Evolutionary conservation across 352 stramenopile species (phyloP).

Genomic region (Phytophthora hybrid): DNA sequence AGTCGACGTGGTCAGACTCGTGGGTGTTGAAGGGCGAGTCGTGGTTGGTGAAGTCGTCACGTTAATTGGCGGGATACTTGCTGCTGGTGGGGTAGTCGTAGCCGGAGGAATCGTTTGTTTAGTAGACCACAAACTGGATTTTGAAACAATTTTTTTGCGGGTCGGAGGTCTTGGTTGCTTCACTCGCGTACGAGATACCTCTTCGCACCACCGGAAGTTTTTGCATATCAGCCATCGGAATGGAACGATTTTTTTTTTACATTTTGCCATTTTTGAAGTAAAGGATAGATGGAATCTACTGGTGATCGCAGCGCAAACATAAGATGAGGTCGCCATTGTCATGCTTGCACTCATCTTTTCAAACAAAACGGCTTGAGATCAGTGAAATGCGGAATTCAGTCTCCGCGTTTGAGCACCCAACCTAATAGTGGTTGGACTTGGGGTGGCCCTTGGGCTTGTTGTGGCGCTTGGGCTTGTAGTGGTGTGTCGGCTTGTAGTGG

Average conservation of each 20-base stretch:
- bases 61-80: neutral
- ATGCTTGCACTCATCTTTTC: neutral
- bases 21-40: neutral
- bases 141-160: no score
- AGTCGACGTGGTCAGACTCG: neutral
- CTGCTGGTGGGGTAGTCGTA: neutral
- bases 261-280: no score
- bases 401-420: neutral
- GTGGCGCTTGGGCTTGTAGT: slow-evolving; percentile 5
- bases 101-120: neutral
- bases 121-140: no score
- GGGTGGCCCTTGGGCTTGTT: neutral
- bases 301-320: neutral
- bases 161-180: no score
- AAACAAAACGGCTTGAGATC: neutral
- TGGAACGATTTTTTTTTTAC: no score
- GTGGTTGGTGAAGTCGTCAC: neutral
- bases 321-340: neutral
- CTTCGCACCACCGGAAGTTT: no score
- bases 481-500: slow-evolving; percentile 3
- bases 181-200: no score
- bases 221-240: no score
- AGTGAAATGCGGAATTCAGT: neutral
- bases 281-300: neutral
- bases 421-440: neutral